These are phyloP conservation scores for Wickerhamiella alocasiicola DNA, from an alignment of 805 yeast genomes.

Conservation along the genomic window DNA sequence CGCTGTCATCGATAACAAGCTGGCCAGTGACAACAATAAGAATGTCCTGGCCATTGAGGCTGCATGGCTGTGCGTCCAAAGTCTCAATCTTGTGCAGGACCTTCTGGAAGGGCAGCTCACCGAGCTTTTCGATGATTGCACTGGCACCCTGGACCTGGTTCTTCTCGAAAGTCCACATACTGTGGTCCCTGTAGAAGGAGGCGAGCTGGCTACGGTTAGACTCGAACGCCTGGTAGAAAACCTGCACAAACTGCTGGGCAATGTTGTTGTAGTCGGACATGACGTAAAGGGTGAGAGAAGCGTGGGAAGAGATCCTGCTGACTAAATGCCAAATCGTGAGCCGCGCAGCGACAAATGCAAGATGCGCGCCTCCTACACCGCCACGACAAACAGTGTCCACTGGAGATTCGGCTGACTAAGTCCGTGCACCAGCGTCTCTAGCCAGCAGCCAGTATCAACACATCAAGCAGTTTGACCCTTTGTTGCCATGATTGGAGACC, in stretches of 20 bases:
- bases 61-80: conserved; percentile 95
- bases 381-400: no score
- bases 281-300: not conserved
- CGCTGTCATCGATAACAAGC: conserved; percentile 83
- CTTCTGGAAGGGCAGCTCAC: conserved; percentile 78
- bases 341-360: no score
- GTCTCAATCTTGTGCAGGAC: conserved; percentile 91
- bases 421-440: no score
- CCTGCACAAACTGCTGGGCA: conserved; percentile 72
- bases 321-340: no score
- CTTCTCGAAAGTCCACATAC: conserved; percentile 95
- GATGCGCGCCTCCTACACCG: no score
- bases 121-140: conserved; percentile 83
- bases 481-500: conserved; percentile 19
- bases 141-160: conserved; percentile 90
- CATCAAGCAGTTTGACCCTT: no score
- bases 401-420: no score
- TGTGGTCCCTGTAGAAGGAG: conserved; percentile 87
- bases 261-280: conserved; percentile 25
- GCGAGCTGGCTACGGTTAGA: conserved; percentile 85
- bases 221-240: conserved; percentile 92
- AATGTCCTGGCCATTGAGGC: conserved; percentile 75
- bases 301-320: not conserved
- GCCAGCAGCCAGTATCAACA: no score
- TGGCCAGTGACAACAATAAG: conserved; percentile 97